Evolutionary conservation across 2,329 filamentous ascomycete genomes (phyloP), one percentile per base, ranked within the genome.

Genomic region (Fusarium paranaense): DNA sequence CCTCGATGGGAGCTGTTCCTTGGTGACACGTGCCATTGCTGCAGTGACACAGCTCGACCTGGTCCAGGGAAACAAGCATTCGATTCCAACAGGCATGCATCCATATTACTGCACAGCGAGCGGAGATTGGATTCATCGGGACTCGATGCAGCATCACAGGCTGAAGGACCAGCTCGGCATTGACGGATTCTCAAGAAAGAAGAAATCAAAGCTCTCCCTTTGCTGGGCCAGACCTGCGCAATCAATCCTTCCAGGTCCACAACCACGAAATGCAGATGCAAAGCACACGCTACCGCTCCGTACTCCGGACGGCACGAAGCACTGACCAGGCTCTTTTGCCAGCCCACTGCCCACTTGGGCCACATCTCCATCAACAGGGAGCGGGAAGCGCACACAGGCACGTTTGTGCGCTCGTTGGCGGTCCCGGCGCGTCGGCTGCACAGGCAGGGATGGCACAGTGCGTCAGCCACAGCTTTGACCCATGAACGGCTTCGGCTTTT

Each of bases 341-440:
- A 71, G 42, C 59, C 33, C 33, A 61, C 71, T 69, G 47, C 37
- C 8, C 30, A 64, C 71, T 72, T 58, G 71, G 71, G 50, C 64
- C 47, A 62, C 33, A 69, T 59, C 68, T 69, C 69, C 66, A 71
- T 69, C 60, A 69, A 74, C 76, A 77, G 75, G 76, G 76, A 78
- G 76, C 76, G 76, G 76, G 76, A 78, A 78, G 75, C 69, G 64
- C 73, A 77, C 72, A 66, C 67, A 75, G 66, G 71, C 70, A 75
- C 73, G 65, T 68, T 66, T 72, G 64, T 64, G 57, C 45, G 62
- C 72, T 72, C 66, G 66, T 70, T 69, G 54, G 62, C 64, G 47
- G 64, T 65, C 65, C 62, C 66, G 64, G 54, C 62, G 61, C 62
- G 65, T 73, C 61, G 62, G 62, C 74, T 75, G 69, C 66, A 64